Evolutionary conservation across 176 grass and related monocot genomes (phyloP), one percentile per base, ranked within the genome.

Genomic region (Canna indica): DNA sequence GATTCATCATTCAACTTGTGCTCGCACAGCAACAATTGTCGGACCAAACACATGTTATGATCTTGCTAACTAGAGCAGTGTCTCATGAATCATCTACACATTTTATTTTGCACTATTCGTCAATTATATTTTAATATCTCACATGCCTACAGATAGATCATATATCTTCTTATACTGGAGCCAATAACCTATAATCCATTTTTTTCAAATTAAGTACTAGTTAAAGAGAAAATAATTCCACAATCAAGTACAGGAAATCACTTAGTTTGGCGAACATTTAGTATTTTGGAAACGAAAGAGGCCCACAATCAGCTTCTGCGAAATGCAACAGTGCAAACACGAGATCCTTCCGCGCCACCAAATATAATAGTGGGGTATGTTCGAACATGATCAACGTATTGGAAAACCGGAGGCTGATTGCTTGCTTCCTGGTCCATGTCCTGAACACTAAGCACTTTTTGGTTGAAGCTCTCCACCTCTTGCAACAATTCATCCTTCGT

Each of bases 271-370:
- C 24, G 35, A 11, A 29, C 29, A 10, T 17, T 13, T 39, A 13
- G 35, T 33, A 3, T 39, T 24, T 13, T 17, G 13, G 18, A 66
- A 34, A 17, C 13, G 2, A 25, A 66, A 38, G 20, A 66, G 15
- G 20, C 39, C 17, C 12, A 1, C 34, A 66, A 24, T 66, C 63
- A 66, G 34, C n/a, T 24, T 3, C 77, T 79, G 46, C 78, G 85
- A 47, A 93, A 93, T 29, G 94, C 94, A 61, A 99, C 82, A 15
- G 94, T 93, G 78, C 89, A 91, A 41, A 93, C 86, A 63, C 84
- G 89, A 77, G 86, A 87, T 1, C 94, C 93, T 75, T 90, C 84
- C 42, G 92, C 75, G 33, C 93, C 94, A 22, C 89, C 90, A 72
- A 91, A 93, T 82, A 85, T 83, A 36, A 90, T 79, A 33, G 84